Evolutionary conservation across 2,329 filamentous ascomycete genomes (phyloP).

Genomic region (Colletotrichum navitas): DNA sequence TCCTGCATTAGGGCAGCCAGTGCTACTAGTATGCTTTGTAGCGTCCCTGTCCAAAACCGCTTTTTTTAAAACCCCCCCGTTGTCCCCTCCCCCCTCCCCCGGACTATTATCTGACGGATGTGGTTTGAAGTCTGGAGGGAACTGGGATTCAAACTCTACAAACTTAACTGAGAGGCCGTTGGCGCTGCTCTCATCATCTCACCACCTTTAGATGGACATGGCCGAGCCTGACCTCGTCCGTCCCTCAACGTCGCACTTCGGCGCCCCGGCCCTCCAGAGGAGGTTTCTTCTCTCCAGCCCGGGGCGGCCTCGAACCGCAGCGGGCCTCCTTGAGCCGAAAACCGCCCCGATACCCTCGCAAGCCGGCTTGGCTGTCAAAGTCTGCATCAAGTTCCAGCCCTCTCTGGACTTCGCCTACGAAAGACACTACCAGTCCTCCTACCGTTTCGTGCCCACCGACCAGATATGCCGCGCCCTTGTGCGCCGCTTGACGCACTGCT

Average conservation of each 20-base stretch:
- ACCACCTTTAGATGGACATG: constrained; percentile 36
- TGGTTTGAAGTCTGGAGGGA: constrained; percentile 38
- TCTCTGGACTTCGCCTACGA: constrained; percentile 59
- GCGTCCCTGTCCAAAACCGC: constrained; percentile 31
- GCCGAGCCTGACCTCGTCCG: constrained; percentile 36
- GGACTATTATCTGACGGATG: constrained; percentile 29
- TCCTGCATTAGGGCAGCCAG: constrained; percentile 40
- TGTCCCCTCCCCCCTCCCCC: constrained; percentile 34
- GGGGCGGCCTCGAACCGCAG: constrained; percentile 40
- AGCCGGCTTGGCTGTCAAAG: constrained; percentile 54
- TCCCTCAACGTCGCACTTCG: constrained; percentile 39
- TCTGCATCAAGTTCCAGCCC: constrained; percentile 61
- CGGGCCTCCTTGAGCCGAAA: constrained; percentile 31
- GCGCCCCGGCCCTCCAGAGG: constrained; percentile 35
- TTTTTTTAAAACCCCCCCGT: constrained; percentile 34
- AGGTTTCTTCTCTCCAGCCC: constrained; percentile 41
- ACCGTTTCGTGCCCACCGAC: constrained; percentile 57
- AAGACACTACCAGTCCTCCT: constrained; percentile 62
- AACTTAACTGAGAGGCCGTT: constrained; percentile 16
- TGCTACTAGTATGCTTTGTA: constrained; percentile 28
- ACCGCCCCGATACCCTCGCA: constrained; percentile 9
- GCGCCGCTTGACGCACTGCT: constrained; percentile 64
- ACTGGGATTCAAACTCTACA: constrained; percentile 31
- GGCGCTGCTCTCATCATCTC: constrained; percentile 21
- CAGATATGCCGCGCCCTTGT: constrained; percentile 63